Evolutionary conservation across 345 rosid species (phyloP).

Genomic region (Murraya paniculata): DNA sequence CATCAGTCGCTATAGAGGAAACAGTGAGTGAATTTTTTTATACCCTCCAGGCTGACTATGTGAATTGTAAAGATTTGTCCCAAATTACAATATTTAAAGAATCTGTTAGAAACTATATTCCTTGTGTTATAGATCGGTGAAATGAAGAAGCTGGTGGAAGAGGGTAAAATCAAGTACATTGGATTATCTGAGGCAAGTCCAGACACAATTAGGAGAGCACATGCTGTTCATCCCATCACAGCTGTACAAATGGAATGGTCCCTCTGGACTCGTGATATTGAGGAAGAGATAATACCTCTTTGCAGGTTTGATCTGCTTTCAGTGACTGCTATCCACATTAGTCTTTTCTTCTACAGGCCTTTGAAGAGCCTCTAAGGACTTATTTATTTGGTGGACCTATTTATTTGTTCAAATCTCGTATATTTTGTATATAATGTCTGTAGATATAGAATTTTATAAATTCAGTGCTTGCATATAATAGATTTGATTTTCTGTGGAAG

Average conservation of each 20-base stretch:
- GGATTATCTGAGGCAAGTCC: slow-evolving; percentile 14
- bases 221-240: slow-evolving; percentile 24
- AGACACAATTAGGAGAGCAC: slow-evolving; percentile 19
- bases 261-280: slow-evolving; percentile 21
- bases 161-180: no score
- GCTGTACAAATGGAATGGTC: slow-evolving; percentile 27
- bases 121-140: neutral
- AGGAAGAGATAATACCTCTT: slow-evolving; percentile 19
- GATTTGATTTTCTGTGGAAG: no score
- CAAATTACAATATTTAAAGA: neutral
- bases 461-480: no score
- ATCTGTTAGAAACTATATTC: neutral
- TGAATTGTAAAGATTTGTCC: neutral
- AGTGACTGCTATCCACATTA: neutral
- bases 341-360: neutral
- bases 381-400: no score
- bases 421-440: no score
- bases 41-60: neutral
- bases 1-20: slow-evolving; percentile 24
- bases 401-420: no score
- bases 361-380: neutral
- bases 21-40: slow-evolving; percentile 13
- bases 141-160: no score
- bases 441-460: no score
- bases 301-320: slow-evolving; percentile 11